Conservation (phyloP, 179 eudicot species). For the Amaranthus tricolor region DNA sequence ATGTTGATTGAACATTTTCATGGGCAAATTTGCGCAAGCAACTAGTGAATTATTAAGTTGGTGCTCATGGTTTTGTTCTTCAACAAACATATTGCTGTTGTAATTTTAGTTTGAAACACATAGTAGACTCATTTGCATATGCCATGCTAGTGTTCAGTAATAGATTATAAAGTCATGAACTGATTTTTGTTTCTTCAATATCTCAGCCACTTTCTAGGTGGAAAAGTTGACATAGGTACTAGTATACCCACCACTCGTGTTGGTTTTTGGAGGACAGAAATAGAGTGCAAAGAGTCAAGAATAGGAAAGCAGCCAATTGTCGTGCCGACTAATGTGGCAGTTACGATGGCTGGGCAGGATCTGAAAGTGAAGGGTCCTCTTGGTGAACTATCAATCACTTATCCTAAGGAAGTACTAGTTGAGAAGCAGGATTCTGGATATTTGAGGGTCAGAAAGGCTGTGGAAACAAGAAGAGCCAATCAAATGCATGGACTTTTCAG, state of each 20-base stretch:
- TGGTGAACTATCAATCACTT: slow-evolving; percentile 73
- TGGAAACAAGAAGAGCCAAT: slow-evolving; percentile 88
- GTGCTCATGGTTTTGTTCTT: no score
- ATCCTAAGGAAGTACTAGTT: slow-evolving; percentile 78
- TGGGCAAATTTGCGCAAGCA: not conserved
- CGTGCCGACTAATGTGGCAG: slow-evolving; percentile 78
- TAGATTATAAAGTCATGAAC: not conserved
- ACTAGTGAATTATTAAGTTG: no score
- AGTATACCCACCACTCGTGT: slow-evolving; percentile 36
- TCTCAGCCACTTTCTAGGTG: slow-evolving; percentile 56
- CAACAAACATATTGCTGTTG: not conserved
- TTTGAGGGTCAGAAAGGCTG: slow-evolving; percentile 66
- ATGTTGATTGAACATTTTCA: not conserved
- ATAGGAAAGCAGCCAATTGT: slow-evolving; percentile 84
- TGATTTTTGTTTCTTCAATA: slow-evolving; percentile 5
- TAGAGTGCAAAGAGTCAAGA: slow-evolving; percentile 92
- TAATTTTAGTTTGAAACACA: not conserved
- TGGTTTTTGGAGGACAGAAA: slow-evolving; percentile 44
- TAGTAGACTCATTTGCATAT: not conserved
- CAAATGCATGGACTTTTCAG: slow-evolving; percentile 99
- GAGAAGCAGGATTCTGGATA: slow-evolving; percentile 70
- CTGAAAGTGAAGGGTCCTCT: slow-evolving; percentile 85
- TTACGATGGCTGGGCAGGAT: slow-evolving; percentile 69
- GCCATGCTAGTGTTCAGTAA: not conserved
- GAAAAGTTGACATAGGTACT: slow-evolving; percentile 40